A percentile compares a stretch with the other conserved stretches of the same genome.
These are phyloP conservation scores for Suillus occidentalis DNA, from an alignment of 768 basidiomycete species.

Conservation along the genomic window DNA sequence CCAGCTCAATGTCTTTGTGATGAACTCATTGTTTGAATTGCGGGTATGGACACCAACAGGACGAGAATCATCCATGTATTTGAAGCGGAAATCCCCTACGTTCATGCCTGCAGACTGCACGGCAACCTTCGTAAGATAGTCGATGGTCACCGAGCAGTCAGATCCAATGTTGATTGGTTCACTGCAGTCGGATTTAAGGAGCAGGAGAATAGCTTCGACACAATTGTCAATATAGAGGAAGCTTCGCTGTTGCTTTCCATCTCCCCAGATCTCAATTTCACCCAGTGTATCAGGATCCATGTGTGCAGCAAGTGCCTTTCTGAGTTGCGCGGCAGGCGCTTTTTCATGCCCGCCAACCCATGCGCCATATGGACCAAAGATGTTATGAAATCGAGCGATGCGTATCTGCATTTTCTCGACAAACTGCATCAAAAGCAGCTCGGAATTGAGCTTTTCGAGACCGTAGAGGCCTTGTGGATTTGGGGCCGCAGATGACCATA, in stretches of 20 bases:
- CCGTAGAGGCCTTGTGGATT: constrained; percentile 58
- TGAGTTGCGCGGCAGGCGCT: constrained; percentile 54
- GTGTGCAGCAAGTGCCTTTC: constrained; percentile 45
- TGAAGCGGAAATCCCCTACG: constrained; percentile 28
- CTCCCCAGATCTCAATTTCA: constrained; percentile 57
- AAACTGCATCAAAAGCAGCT: constrained; percentile 42
- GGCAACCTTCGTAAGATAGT: constrained; percentile 43
- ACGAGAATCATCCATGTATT: constrained; percentile 24
- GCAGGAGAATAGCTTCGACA: constrained; percentile 47
- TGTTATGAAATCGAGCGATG: constrained; percentile 59
- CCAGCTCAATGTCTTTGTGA: constrained; percentile 40
- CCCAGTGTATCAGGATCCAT: constrained; percentile 6
- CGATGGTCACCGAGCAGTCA: constrained; percentile 41
- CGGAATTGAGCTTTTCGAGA: constrained; percentile 54
- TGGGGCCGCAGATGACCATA: constrained; percentile 39
- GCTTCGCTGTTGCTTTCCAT: constrained; percentile 51
- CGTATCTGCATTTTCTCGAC: constrained; percentile 36
- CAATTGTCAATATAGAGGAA: constrained; percentile 58
- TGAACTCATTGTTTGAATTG: constrained; percentile 50
- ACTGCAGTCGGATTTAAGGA: constrained; percentile 39
- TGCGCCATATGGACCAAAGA: constrained; percentile 54
- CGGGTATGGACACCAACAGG: constrained; percentile 50
- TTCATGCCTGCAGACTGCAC: constrained; percentile 33
- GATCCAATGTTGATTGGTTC: constrained; percentile 54
- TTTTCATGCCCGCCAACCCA: constrained; percentile 60